A percentile compares a stretch with the other conserved stretches of the same genome.
Evolutionary conservation across 1,284 basidiomycete species (phyloP).

Genomic region (Fomitopsis palustris): DNA sequence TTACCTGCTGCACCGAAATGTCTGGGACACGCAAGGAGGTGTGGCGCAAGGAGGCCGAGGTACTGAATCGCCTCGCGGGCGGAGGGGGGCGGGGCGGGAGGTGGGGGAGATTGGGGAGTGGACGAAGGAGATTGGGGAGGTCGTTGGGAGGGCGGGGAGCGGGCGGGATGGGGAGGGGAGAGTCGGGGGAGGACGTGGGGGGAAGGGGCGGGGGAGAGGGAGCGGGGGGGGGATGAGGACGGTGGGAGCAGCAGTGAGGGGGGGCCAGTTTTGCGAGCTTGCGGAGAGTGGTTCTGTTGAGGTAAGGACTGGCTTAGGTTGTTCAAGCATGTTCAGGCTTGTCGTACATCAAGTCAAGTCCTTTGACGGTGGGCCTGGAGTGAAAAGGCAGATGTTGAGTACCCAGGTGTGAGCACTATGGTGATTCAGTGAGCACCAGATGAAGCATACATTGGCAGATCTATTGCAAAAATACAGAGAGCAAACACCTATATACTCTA

Average conservation of each 20-base stretch:
- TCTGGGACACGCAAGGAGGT: constrained; percentile 47
- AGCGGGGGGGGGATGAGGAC: constrained; percentile 10
- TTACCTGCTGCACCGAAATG: too few species aligned
- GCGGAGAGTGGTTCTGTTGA: not conserved
- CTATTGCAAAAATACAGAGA: too few species aligned
- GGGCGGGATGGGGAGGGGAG: constrained; percentile 16
- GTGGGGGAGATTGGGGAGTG: constrained; percentile 19
- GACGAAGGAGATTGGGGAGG: constrained; percentile 28
- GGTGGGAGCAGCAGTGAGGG: constrained; percentile 6
- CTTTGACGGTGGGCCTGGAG: too few species aligned
- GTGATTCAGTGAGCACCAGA: too few species aligned
- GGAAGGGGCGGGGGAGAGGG: constrained; percentile 17
- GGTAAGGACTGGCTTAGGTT: too few species aligned
- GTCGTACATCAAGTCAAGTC: too few species aligned
- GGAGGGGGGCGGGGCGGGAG: not conserved
- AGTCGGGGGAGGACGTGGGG: constrained; percentile 16
- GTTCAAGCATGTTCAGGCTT: too few species aligned
- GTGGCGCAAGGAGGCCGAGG: constrained; percentile 72
- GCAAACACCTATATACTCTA: too few species aligned
- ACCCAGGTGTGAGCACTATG: too few species aligned
- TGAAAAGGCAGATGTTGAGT: too few species aligned
- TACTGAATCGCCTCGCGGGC: constrained; percentile 48
- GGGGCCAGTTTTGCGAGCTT: not conserved
- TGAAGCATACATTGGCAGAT: too few species aligned
- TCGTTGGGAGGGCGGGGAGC: constrained; percentile 19